Evolutionary conservation across 2,329 filamentous ascomycete genomes (phyloP), one percentile per base, ranked within the genome.

Genomic region (Helminthosporium solani): DNA sequence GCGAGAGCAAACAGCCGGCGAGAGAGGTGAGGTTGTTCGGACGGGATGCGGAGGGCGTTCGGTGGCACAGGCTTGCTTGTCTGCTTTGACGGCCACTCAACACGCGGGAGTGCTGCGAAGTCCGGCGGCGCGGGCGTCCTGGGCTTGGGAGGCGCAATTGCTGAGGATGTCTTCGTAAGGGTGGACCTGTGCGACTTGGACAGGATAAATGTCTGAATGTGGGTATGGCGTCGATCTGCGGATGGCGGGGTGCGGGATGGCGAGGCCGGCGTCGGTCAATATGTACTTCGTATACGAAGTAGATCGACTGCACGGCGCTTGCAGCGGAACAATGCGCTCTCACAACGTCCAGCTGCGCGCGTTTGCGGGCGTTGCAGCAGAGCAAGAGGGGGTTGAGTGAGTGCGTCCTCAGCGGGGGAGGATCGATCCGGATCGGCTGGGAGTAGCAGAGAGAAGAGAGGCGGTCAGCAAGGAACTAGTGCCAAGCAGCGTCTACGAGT

Each of bases 211-310:
- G 53, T 49, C 49, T 51, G 54, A 50, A 53, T 44, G 57, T 55
- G 55, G 60, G 57, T 34, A 46, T 33, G 52, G 33, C 45, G 56
- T 52, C 50, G 47, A 56, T 52, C 49, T 46, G 56, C 49, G 44
- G 51, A 64, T 64, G 58, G 64, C 57, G 64, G 63, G 61, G 58
- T 52, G 49, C 57, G 52, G 51, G 58, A 57, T 38, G 20, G 14
- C n/a, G 28, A 34, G 18, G 40, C 31, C 20, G 33, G 14, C 14
- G 41, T 15, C 42, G 35, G 16, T 37, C 34, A 21, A 21, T 20
- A 31, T 33, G n/a, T n/a, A n/a, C 23, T 9, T 25, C 23, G 9
- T 6, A 9, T 9, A 6, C 23, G 9, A 25, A 6, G 9, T 25
- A 40, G 42, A 15, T n/a, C 36, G n/a, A 35, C 18, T 38, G 35